Evolutionary conservation across 1,284 basidiomycete species (phyloP), one percentile per base, ranked within the genome.

Genomic region (Cronartium quercuum): DNA sequence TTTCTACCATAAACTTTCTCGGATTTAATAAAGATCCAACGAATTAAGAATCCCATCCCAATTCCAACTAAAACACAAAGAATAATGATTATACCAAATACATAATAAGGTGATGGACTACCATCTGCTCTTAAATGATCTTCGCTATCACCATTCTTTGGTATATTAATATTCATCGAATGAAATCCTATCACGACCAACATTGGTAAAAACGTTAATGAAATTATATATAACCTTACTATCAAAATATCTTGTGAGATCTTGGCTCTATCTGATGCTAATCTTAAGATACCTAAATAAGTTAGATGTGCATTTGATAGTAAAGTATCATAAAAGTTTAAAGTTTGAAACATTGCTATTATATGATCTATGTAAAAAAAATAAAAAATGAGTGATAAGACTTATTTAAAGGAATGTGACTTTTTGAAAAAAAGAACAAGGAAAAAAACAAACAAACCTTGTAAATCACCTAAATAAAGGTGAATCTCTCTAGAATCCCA

Each of bases 381-480:
- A n/a, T 4, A 1, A 57, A 37, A 34, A 9, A 37, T 6, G n/a
- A 57, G 24, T 35, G 12, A 35, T 24, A 3, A 7, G 4, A 60
- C 6, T 24, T 3, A 15, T 18, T 6, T 24, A 3, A 4, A 35
- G 35, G 3, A 60, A 5, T 6, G 6, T 3, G 24, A 60, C 13
- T 24, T 2, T 24, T 6, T 60, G 15, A 24, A 60, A 60, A 10
- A 13, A 60, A 60, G 21, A 10, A 15, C 15, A 35, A 24, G 34
- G 13, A 66, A 13, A 60, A 64, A 64, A 10, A 3, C 18, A 13
- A 13, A 40, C 67, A 4, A 21, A 70, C 68, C 68, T 85, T 94
- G 91, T 3, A 98, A 87, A 82, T 98, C 94, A 61, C 91, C 92
- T 83, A 96, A 87, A 81, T 97, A 94, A 18, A 94, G 91, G 5